Percentiles rank a stretch among this genome's conserved stretches.
These are phyloP conservation scores for Dinochytrium kinnereticum DNA, from an alignment of 371 early-diverging fungal genomes.

Conservation along the genomic window DNA sequence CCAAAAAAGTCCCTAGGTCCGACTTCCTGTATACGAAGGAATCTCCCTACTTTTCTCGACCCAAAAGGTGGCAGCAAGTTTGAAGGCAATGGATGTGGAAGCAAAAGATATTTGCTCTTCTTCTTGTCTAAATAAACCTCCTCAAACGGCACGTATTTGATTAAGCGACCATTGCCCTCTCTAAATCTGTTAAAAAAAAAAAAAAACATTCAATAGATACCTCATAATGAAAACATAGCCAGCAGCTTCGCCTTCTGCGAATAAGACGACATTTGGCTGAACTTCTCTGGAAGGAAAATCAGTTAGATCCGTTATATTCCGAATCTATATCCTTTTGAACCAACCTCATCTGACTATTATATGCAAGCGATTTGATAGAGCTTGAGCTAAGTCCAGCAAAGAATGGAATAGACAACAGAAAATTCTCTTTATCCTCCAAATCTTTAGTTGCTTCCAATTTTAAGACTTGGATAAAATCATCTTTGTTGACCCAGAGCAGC, in stretches of 20 bases:
- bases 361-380: constrained; percentile 25
- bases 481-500: constrained; percentile 29
- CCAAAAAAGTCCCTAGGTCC: constrained; percentile 28
- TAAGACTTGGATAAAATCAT: constrained; percentile 37
- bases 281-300: no score
- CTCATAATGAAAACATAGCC: constrained; percentile 21
- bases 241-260: constrained; percentile 32
- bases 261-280: constrained; percentile 17
- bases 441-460: constrained; percentile 28
- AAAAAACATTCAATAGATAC: constrained; percentile 5
- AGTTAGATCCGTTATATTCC: background rate
- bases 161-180: constrained; percentile 32
- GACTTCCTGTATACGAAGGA: constrained; percentile 18
- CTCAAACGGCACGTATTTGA: constrained; percentile 34
- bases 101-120: constrained; percentile 2
- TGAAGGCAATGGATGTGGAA: constrained; percentile 24
- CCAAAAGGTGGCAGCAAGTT: constrained; percentile 9
- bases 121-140: constrained; percentile 12
- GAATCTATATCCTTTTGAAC: constrained; percentile 5
- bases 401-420: constrained; percentile 29
- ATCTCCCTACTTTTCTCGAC: constrained; percentile 13
- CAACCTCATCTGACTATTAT: constrained; percentile 4
- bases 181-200: constrained; percentile 11
- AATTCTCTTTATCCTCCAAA: constrained; percentile 29
- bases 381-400: constrained; percentile 19